A percentile compares a stretch with the other conserved stretches of the same genome.
phyloP scores from a whole-genome alignment of 2,329 filamentous ascomycete genomes.

The Colletotrichum plurivorum region DNA sequence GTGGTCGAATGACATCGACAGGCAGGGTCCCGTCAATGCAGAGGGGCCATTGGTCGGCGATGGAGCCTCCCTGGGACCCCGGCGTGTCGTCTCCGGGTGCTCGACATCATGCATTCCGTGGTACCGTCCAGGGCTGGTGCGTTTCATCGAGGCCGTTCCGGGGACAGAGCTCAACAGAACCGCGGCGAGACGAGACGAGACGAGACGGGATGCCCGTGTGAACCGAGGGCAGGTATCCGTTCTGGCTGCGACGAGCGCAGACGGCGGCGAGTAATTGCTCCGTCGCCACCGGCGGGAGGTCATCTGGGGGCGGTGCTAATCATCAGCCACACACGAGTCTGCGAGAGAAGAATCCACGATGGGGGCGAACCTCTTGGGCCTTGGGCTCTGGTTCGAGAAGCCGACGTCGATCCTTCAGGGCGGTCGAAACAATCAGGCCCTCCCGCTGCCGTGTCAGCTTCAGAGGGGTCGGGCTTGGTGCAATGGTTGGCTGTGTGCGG shows the following conservation, averaged over 20 bases:
- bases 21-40: constrained; percentile 23
- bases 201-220: constrained; percentile 32
- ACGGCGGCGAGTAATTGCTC: neutral
- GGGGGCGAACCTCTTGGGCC: neutral
- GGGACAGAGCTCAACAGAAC: constrained; percentile 23
- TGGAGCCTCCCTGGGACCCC: neutral
- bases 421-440: constrained; percentile 28
- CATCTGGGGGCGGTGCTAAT: too few species aligned
- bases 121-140: constrained; percentile 16
- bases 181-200: constrained; percentile 20
- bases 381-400: constrained; percentile 6
- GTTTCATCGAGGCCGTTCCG: constrained; percentile 36
- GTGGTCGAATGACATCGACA: constrained; percentile 19
- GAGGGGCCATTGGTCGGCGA: constrained; percentile 17
- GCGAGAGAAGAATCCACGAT: too few species aligned
- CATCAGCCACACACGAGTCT: too few species aligned
- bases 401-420: constrained; percentile 23
- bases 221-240: constrained; percentile 17
- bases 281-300: too few species aligned
- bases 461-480: constrained; percentile 29
- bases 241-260: constrained; percentile 19
- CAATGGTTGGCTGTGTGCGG: constrained; percentile 32
- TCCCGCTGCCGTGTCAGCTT: neutral
- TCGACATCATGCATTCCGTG: constrained; percentile 35
- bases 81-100: constrained; percentile 10